phyloP scores from a whole-genome alignment of 305 asterid genomes.

The Andrographis paniculata region DNA sequence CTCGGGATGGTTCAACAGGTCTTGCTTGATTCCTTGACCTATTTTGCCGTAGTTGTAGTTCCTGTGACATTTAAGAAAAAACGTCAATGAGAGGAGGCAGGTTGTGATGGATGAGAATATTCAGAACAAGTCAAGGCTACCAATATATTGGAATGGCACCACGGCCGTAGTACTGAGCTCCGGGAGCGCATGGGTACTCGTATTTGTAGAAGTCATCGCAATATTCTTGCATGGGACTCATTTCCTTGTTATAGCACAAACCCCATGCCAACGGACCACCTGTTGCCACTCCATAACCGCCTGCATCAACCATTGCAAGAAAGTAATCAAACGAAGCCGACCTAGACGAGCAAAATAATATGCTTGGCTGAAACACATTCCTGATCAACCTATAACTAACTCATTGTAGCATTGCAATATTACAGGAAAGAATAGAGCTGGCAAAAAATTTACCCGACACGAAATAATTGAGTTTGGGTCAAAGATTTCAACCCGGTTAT shows the following conservation, averaged over 20 bases:
- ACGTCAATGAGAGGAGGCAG: not conserved
- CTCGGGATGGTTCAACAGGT: slow-evolving; percentile 81
- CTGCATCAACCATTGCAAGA: slow-evolving; percentile 25
- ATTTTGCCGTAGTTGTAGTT: slow-evolving; percentile 56
- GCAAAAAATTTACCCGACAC: too few relatives aligned
- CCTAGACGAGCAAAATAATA: not conserved
- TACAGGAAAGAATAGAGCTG: too few relatives aligned
- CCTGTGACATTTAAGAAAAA: slow-evolving; percentile 30
- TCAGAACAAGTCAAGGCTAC: slow-evolving; percentile 22
- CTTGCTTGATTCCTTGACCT: slow-evolving; percentile 62
- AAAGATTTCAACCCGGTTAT: too few relatives aligned
- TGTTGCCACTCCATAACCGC: slow-evolving; percentile 82
- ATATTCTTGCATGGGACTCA: slow-evolving; percentile 73
- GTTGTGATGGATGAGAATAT: not conserved
- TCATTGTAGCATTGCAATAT: too few relatives aligned
- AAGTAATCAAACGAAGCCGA: not conserved
- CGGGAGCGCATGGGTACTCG: slow-evolving; percentile 68
- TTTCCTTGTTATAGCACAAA: slow-evolving; percentile 74
- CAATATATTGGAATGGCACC: slow-evolving; percentile 90
- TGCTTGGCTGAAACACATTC: too few relatives aligned
- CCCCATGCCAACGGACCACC: slow-evolving; percentile 82
- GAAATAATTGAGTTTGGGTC: too few relatives aligned
- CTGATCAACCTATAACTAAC: too few relatives aligned
- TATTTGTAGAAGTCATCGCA: slow-evolving; percentile 63
- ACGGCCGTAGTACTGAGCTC: slow-evolving; percentile 76